Percentiles rank a stretch among this genome's conserved stretches.
These are phyloP conservation scores for Alternaria conjuncta DNA, from an alignment of 2,329 filamentous ascomycete species.

Conservation along the genomic window DNA sequence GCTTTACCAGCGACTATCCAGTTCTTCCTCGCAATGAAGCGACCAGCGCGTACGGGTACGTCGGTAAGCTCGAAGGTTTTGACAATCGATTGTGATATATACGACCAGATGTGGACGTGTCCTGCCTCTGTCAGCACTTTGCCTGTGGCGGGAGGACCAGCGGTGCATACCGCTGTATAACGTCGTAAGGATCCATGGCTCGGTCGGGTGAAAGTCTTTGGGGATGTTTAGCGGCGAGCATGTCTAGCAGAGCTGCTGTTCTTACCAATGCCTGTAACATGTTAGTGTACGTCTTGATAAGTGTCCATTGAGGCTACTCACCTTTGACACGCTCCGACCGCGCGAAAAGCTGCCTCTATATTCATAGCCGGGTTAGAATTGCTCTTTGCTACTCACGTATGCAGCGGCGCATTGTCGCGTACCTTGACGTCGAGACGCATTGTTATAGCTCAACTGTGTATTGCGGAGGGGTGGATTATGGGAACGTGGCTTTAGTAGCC, in stretches of 20 bases:
- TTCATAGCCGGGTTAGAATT: constrained; percentile 50
- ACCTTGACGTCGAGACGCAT: constrained; percentile 58
- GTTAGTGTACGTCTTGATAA: constrained; percentile 29
- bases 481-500: constrained; percentile 51
- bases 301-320: constrained; percentile 21
- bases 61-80: constrained; percentile 99
- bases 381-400: not conserved
- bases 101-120: constrained; percentile 99
- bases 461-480: constrained; percentile 37
- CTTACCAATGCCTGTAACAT: constrained; percentile 44
- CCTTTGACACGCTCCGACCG: constrained; percentile 91
- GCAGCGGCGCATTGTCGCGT: constrained; percentile 14
- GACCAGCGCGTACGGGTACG: constrained; percentile 94
- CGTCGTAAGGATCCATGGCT: constrained; percentile 94
- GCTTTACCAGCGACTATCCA: constrained; percentile 87
- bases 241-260: constrained; percentile 5
- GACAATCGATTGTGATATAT: constrained; percentile 78
- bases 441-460: constrained; percentile 36
- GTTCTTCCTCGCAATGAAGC: constrained; percentile 97
- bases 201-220: constrained; percentile 95
- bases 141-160: constrained; percentile 5
- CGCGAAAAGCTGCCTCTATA: constrained; percentile 80
- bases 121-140: constrained; percentile 60
- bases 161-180: constrained; percentile 80
- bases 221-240: constrained; percentile 44